These are phyloP conservation scores for Penicillium chermesinum DNA, from an alignment of 495 filamentous ascomycete species.

Conservation along the genomic window DNA sequence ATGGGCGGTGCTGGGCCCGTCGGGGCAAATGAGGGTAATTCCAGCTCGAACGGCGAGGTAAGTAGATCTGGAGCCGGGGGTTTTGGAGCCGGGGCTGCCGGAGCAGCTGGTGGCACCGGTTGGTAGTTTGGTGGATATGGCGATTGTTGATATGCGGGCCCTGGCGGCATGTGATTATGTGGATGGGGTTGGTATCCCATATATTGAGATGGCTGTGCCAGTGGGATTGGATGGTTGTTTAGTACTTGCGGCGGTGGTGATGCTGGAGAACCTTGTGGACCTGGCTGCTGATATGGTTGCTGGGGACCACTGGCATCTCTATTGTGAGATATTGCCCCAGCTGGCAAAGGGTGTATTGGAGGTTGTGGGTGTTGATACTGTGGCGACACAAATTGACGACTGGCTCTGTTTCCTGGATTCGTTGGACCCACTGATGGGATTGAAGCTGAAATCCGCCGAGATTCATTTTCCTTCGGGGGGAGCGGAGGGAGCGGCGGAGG, in stretches of 20 bases:
- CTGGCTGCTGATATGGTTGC: neutral
- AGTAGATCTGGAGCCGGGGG: constrained; percentile 61
- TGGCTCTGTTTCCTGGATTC: constrained; percentile 8
- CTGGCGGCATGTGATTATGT: constrained; percentile 9
- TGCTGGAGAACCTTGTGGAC: constrained; percentile 3
- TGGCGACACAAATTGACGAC: constrained; percentile 15
- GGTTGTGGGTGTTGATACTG: constrained; percentile 8
- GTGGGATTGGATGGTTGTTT: constrained; percentile 2
- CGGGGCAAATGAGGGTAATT: constrained; percentile 55
- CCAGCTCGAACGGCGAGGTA: constrained; percentile 60
- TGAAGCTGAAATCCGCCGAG: constrained; percentile 13
- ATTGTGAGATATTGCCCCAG: constrained; percentile 12
- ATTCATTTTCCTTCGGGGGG: constrained; percentile 35
- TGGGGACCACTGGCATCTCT: constrained; percentile 2
- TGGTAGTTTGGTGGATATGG: constrained; percentile 17
- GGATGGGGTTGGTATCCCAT: constrained; percentile 19
- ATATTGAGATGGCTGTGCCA: constrained; percentile 11
- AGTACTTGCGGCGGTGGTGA: constrained; percentile 2
- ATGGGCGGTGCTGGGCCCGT: constrained; percentile 70
- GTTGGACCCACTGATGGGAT: constrained; percentile 1
- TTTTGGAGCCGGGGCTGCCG: constrained; percentile 36
- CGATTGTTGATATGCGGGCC: constrained; percentile 14
- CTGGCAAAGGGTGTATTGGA: constrained; percentile 12
- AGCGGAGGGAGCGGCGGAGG: constrained; percentile 37
- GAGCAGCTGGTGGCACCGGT: constrained; percentile 4